Conservation (phyloP, 441 rosid species). For the Macaranga tanarius region DNA sequence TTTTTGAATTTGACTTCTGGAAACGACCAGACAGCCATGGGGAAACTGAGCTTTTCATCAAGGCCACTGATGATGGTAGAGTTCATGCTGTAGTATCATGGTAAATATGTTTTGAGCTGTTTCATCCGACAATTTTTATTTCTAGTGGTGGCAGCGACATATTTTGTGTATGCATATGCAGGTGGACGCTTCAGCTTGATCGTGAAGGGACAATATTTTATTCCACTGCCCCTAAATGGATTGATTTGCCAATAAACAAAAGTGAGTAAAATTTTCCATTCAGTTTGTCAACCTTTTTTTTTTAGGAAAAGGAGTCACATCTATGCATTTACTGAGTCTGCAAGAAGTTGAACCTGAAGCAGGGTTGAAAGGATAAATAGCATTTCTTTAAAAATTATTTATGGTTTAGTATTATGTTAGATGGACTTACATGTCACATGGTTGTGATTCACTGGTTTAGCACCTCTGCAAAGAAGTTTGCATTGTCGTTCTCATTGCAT, state of each 20-base stretch:
- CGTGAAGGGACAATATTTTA: constrained; percentile 77
- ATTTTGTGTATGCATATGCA: constrained; percentile 30
- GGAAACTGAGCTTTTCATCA: constrained; percentile 51
- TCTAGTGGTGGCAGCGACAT: background rate
- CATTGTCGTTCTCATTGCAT: no score
- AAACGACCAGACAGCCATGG: constrained; percentile 78
- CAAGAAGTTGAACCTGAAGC: no score
- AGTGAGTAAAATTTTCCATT: constrained; percentile 32
- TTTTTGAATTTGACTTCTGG: constrained; percentile 96
- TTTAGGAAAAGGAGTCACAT: no score
- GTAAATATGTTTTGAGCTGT: constrained; percentile 36
- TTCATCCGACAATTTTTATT: constrained; percentile 7
- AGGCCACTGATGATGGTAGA: constrained; percentile 61
- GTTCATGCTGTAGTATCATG: constrained; percentile 84
- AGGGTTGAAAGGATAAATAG: no score
- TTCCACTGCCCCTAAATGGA: constrained; percentile 90
- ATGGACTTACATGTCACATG: no score
- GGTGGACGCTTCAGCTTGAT: constrained; percentile 98
- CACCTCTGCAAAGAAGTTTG: no score
- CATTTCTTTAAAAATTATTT: no score
- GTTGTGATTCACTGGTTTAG: no score
- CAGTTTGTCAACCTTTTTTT: background rate
- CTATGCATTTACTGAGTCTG: no score
- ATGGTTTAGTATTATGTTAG: no score
- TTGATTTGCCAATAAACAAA: constrained; percentile 41